Base-by-base conservation (phyloP, 345 rosid genomes). In the Hevea brasiliensis region DNA sequence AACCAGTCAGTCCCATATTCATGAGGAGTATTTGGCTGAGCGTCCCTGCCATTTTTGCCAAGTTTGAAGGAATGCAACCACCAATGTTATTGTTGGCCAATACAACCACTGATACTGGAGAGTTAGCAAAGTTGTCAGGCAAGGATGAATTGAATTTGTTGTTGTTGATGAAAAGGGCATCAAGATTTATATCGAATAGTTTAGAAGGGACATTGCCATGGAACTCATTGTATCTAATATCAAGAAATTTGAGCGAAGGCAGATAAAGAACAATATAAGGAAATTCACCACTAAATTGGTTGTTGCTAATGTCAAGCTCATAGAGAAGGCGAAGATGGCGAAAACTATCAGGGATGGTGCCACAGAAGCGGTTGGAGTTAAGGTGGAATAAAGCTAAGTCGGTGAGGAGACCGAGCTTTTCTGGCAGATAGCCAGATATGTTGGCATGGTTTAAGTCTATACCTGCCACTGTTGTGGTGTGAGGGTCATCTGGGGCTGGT, bases 241-340 rank as follows among this genome's bases (percentile, higher is more conserved):
- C 98, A 0, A 94, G 92, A 81, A 85, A 94, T 76, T 84, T 94
- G 62, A 94, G 84, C 0, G 94, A 87, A 45, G 92, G 91, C 17
- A 92, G 74, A 48, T 67, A 61, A 37, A 92, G 84, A 69, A 94
- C 56, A 23, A 89, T 90, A 0, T 72, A 65, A 35, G 98, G 97
- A 69, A 94, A 92, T 74, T 74, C 61, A 2, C 96, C 97, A 41
- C 70, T 67, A 57, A 94, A 85, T 63, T 76, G 80, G 75, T 94
- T 94, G 83, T 89, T 92, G 77, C 98, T 90, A 12, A 90, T 74
- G 70, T 94, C 98, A 37, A 94, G 87, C 74, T 94, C 98, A 8
- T 64, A 74, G 20, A 92, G 93, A 61, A 84, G 76, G n/a, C 27
- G 67, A 72, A 92, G 88, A 21, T 81, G 7, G 20, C 68, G 67